Conservation (phyloP, 441 rosid species). For the Syzygium syzygioides region DNA sequence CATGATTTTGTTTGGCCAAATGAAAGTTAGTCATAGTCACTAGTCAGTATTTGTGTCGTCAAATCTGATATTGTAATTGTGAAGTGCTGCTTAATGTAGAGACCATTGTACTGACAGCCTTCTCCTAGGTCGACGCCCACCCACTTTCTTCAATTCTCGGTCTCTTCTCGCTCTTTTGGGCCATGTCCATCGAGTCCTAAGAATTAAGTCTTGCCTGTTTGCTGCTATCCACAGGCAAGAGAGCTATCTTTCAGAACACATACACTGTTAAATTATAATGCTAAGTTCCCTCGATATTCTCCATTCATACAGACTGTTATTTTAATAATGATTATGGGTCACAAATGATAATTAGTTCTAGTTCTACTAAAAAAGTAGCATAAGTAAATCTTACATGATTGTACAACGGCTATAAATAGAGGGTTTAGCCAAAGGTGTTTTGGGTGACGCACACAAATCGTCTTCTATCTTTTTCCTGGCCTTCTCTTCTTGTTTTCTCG, state of each 20-base stretch:
- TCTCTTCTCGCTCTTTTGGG: background rate
- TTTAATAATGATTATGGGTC: background rate
- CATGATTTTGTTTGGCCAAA: background rate
- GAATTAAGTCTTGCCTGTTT: too few relatives aligned
- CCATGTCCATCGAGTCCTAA: background rate
- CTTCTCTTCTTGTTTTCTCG: background rate
- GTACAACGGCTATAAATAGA: background rate
- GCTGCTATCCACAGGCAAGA: too few relatives aligned
- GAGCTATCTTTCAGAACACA: background rate
- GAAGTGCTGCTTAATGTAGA: too few relatives aligned
- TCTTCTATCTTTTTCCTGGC: background rate
- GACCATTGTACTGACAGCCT: background rate
- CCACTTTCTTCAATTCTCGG: background rate
- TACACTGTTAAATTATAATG: background rate
- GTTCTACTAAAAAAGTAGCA: background rate
- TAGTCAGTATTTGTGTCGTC: background rate
- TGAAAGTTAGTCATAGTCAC: background rate
- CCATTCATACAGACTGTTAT: background rate
- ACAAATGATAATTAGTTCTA: background rate
- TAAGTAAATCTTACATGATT: background rate
- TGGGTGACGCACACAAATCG: rapidly evolving
- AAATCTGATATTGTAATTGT: too few relatives aligned
- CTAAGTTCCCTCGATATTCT: background rate
- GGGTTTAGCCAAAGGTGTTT: background rate
- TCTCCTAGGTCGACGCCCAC: background rate